A percentile compares a stretch with the other conserved stretches of the same genome.
Evolutionary conservation across 108 stramenopile species (phyloP).

Genomic region (Nannochloropsis gaditana): DNA sequence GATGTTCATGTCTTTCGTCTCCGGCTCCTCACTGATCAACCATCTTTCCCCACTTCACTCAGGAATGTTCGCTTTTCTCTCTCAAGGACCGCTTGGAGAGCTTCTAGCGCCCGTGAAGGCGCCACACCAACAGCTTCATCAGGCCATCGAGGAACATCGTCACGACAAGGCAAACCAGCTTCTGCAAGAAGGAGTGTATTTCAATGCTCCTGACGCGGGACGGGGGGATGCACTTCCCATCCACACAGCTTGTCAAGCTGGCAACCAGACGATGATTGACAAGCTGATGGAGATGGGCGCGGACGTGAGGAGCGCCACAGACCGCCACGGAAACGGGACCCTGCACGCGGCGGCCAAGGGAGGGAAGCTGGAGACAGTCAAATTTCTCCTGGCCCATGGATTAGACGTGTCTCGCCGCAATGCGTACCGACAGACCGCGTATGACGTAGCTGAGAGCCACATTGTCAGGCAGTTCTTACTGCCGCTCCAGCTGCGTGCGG

Average conservation of each 20-base stretch:
- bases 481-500: constrained; percentile 19
- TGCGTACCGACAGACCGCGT: constrained; percentile 26
- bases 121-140: background rate
- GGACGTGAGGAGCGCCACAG: background rate
- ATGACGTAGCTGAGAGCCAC: constrained; percentile 36
- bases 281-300: background rate
- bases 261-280: background rate
- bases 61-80: constrained; percentile 4
- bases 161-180: background rate
- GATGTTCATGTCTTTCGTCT: too few relatives aligned
- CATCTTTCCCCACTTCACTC: too few relatives aligned
- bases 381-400: background rate
- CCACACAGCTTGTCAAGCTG: constrained; percentile 14
- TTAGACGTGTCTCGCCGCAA: background rate
- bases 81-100: background rate
- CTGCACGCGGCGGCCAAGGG: constrained; percentile 3
- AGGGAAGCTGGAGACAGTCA: background rate
- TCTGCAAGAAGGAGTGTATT: background rate
- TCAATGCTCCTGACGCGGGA: background rate
- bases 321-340: background rate
- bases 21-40: too few relatives aligned
- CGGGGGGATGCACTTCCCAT: constrained; percentile 1
- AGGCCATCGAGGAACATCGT: constrained; percentile 9
- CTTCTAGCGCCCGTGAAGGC: background rate
- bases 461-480: constrained; percentile 34